These are phyloP conservation scores for Lathyrus oleraceus DNA, from an alignment of 306 rosid species.

Conservation along the genomic window DNA sequence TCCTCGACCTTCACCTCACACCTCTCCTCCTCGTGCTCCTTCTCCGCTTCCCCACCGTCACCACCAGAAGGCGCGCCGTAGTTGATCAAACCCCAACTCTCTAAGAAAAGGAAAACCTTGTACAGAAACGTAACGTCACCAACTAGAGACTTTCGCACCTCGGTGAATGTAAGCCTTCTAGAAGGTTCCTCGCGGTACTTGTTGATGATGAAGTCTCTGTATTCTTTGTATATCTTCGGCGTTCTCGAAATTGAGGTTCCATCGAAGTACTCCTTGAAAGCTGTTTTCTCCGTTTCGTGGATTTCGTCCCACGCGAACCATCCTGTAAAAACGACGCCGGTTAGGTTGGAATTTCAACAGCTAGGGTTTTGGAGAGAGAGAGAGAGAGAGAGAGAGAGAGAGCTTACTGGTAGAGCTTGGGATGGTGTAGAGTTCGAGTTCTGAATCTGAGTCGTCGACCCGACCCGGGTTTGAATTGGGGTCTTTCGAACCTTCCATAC, in stretches of 20 bases:
- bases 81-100: constrained; percentile 81
- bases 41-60: constrained; percentile 27
- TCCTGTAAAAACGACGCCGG: constrained; percentile 48
- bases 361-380: constrained; percentile 31
- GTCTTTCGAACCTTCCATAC: constrained; percentile 57
- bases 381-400: not conserved
- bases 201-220: constrained; percentile 81
- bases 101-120: constrained; percentile 74
- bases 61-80: constrained; percentile 45
- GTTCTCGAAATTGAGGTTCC: constrained; percentile 73
- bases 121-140: constrained; percentile 76
- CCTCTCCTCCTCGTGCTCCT: constrained; percentile 41
- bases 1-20: constrained; percentile 64
- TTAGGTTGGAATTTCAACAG: not conserved
- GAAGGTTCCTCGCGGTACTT: constrained; percentile 89
- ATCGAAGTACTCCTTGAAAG: constrained; percentile 72
- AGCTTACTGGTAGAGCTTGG: constrained; percentile 85
- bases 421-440: constrained; percentile 90
- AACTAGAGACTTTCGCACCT: constrained; percentile 76
- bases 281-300: constrained; percentile 67
- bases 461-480: constrained; percentile 50
- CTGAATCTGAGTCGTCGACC: constrained; percentile 79
- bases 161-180: constrained; percentile 81
- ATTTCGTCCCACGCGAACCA: constrained; percentile 97
- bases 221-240: constrained; percentile 74